Conservation (phyloP, 352 stramenopile genomes). For the Phytophthora syringae region DNA sequence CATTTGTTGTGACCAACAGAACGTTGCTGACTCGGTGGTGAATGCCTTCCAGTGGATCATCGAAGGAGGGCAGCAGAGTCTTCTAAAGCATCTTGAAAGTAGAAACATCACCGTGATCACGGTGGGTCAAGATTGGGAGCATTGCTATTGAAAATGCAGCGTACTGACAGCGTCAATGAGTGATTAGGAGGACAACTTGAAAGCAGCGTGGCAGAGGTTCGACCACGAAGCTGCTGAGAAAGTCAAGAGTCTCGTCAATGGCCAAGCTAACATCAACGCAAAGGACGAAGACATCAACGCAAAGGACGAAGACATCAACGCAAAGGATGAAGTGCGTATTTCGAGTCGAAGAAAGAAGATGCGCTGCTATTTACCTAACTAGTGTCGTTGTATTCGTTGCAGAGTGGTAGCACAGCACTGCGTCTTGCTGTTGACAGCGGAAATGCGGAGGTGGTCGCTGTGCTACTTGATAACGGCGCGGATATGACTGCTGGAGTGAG, state of each 20-base stretch:
- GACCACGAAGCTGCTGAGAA: background rate
- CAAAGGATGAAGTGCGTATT: no score
- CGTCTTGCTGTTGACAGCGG: slow-evolving; percentile 4
- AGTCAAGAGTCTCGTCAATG: background rate
- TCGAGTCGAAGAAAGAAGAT: background rate
- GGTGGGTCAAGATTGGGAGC: background rate
- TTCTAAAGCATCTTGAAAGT: background rate
- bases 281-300: no score
- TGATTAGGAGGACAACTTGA: background rate
- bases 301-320: no score
- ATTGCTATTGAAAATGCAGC: background rate
- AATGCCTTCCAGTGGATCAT: background rate
- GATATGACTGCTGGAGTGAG: background rate
- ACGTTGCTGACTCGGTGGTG: background rate
- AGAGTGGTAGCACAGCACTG: background rate
- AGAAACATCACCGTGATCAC: background rate
- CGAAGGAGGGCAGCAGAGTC: background rate
- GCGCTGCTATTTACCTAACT: no score
- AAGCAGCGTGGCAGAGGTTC: background rate
- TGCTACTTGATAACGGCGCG: background rate
- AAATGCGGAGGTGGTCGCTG: background rate
- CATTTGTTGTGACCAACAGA: background rate
- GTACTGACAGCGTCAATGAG: no score
- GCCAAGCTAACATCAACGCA: background rate
- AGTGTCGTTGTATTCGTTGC: background rate